These are phyloP conservation scores for Arthromyces matolae DNA, from an alignment of 768 basidiomycete species.

Conservation along the genomic window DNA sequence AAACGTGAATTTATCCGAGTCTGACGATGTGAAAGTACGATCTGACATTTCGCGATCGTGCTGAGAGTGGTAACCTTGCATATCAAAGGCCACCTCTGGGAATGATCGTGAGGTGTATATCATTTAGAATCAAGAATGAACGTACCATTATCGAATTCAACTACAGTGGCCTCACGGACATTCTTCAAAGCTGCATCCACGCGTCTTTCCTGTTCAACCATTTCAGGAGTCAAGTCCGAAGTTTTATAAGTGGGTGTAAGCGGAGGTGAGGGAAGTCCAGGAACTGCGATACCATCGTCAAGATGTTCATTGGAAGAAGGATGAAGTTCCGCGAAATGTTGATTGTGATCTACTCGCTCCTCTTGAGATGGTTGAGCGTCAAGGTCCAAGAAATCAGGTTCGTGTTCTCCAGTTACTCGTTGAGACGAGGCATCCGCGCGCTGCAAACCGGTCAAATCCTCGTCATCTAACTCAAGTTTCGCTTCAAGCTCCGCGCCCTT, in stretches of 20 bases:
- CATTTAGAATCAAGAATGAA: slow-evolving; percentile 1
- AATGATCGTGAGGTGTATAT: slow-evolving; percentile 3
- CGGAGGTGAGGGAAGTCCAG: slow-evolving; percentile 31
- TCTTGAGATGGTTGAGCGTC: slow-evolving; percentile 43
- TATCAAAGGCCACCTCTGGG: slow-evolving; percentile 75
- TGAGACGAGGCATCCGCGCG: slow-evolving; percentile 8
- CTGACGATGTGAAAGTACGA: slow-evolving; percentile 33
- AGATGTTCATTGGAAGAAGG: slow-evolving; percentile 29
- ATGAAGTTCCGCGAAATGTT: slow-evolving; percentile 16
- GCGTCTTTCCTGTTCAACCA: slow-evolving; percentile 36
- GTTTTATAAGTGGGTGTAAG: slow-evolving; percentile 20
- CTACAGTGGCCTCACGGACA: slow-evolving; percentile 46
- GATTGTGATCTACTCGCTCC: slow-evolving; percentile 17
- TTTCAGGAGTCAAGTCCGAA: slow-evolving; percentile 24
- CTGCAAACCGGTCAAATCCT: slow-evolving; percentile 2
- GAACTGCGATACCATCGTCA: slow-evolving; percentile 24
- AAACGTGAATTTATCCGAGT: slow-evolving; percentile 8
- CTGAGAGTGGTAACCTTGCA: slow-evolving; percentile 73
- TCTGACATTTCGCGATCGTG: slow-evolving; percentile 39
- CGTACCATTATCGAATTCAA: slow-evolving; percentile 60
- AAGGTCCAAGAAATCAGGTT: slow-evolving; percentile 86
- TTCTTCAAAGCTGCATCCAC: slow-evolving; percentile 47
- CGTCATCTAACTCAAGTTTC: slow-evolving; percentile 8
- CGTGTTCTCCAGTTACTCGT: slow-evolving; percentile 28
- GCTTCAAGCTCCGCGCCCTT: slow-evolving; percentile 28